Percentiles rank a stretch among this genome's conserved stretches.
These are phyloP conservation scores for Nannochloropsis granulata DNA, from an alignment of 108 stramenopile genomes.

Conservation along the genomic window DNA sequence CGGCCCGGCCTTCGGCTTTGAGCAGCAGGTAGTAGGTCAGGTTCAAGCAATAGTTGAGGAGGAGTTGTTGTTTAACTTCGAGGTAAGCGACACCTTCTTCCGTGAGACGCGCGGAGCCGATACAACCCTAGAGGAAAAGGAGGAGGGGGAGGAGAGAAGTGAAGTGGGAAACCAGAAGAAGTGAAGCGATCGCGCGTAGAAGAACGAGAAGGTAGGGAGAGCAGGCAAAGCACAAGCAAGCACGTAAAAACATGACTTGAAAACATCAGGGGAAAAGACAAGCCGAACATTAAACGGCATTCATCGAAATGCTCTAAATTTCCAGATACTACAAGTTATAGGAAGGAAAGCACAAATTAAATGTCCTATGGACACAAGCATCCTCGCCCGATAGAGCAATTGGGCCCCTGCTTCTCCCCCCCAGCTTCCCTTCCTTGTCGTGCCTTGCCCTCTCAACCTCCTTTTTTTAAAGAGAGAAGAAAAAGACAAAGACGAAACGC, in stretches of 20 bases:
- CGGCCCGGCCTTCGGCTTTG: slow-evolving; percentile 35
- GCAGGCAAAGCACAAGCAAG: too few relatives aligned
- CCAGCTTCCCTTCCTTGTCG: too few relatives aligned
- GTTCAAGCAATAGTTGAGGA: slow-evolving; percentile 39
- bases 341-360: neutral
- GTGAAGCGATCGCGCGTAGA: too few relatives aligned
- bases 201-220: too few relatives aligned
- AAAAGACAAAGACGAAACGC: neutral
- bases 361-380: neutral
- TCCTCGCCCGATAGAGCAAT: neutral
- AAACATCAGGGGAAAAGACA: too few relatives aligned
- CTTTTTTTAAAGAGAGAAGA: neutral
- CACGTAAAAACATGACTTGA: too few relatives aligned
- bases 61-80: slow-evolving; percentile 37
- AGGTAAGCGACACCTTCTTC: slow-evolving; percentile 22
- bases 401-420: too few relatives aligned
- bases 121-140: neutral
- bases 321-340: too few relatives aligned
- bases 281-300: too few relatives aligned
- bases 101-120: neutral
- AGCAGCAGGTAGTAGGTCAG: slow-evolving; percentile 42
- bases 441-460: neutral
- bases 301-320: neutral
- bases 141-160: too few relatives aligned
- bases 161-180: too few relatives aligned